Conservation (phyloP, 2,329 filamentous ascomycete species). For the Diaporthe sp. region DNA sequence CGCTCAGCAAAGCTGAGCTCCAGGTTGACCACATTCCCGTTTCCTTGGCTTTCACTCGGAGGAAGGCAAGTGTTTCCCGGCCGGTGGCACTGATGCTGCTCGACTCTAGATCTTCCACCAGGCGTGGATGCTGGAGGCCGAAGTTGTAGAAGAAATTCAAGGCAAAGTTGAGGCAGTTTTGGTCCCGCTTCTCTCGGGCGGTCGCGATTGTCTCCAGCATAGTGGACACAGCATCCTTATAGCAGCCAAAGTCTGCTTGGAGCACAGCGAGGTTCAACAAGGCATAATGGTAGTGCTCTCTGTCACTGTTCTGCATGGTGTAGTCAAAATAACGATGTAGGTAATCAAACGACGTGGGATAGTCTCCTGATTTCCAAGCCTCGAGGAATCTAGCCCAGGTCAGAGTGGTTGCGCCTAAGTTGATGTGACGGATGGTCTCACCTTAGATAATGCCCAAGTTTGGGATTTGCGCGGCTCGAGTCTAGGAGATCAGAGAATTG, state of each 20-base stretch:
- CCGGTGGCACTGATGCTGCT: slow-evolving; percentile 83
- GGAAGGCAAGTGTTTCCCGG: slow-evolving; percentile 84
- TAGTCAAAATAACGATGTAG: slow-evolving; percentile 98
- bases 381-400: slow-evolving; percentile 79
- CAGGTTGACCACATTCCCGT: slow-evolving; percentile 87
- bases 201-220: slow-evolving; percentile 97
- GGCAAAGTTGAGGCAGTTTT: slow-evolving; percentile 92
- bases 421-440: slow-evolving; percentile 51
- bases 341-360: slow-evolving; percentile 89
- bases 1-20: slow-evolving; percentile 86
- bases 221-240: slow-evolving; percentile 88
- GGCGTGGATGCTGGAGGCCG: slow-evolving; percentile 83
- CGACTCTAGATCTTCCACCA: slow-evolving; percentile 79
- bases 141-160: slow-evolving; percentile 98
- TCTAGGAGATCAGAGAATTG: slow-evolving; percentile 78
- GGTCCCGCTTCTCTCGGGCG: slow-evolving; percentile 94
- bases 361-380: slow-evolving; percentile 92
- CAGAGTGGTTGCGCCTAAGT: slow-evolving; percentile 31
- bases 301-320: slow-evolving; percentile 87
- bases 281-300: slow-evolving; percentile 93
- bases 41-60: slow-evolving; percentile 89
- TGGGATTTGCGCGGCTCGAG: slow-evolving; percentile 78
- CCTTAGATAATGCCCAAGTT: slow-evolving; percentile 82
- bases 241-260: slow-evolving; percentile 95
- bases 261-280: slow-evolving; percentile 93